Evolutionary conservation across 2,329 filamentous ascomycete genomes (phyloP).

Genomic region (Epichloe sp.): DNA sequence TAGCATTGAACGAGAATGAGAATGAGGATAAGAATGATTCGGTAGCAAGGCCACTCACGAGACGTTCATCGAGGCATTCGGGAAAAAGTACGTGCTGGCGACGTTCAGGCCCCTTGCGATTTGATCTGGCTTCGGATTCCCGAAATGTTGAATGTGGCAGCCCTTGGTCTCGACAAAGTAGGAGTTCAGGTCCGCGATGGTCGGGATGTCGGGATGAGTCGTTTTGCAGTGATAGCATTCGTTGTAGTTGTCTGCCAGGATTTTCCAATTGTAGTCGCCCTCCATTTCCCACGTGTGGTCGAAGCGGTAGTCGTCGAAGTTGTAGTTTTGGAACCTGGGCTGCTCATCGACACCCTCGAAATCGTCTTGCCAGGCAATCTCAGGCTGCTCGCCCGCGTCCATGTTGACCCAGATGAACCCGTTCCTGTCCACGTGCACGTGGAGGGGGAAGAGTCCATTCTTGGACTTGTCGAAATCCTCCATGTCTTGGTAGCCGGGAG

Average conservation of each 20-base stretch:
- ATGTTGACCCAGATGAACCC: conserved; percentile 49
- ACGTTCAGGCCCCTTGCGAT: conserved; percentile 31
- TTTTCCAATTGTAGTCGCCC: conserved; percentile 47
- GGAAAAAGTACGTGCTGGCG: conserved; percentile 35
- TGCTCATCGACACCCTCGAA: conserved; percentile 35
- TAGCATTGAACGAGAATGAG: background rate
- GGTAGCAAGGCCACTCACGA: conserved; percentile 25
- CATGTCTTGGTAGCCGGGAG: conserved; percentile 43
- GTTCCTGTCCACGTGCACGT: conserved; percentile 37
- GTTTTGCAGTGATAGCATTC: conserved; percentile 52
- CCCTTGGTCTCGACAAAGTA: conserved; percentile 38
- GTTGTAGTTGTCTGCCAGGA: conserved; percentile 51
- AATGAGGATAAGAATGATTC: background rate
- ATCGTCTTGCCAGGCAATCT: conserved; percentile 38
- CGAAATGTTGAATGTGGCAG: conserved; percentile 37
- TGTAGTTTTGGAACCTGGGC: conserved; percentile 28
- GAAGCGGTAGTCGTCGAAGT: conserved; percentile 41
- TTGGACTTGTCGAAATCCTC: conserved; percentile 41
- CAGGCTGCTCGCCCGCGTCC: conserved; percentile 30
- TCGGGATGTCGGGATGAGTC: conserved; percentile 43
- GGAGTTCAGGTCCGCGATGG: conserved; percentile 41
- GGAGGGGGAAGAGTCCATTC: conserved; percentile 43
- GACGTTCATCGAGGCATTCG: conserved; percentile 36
- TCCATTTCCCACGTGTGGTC: conserved; percentile 46
- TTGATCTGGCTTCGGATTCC: conserved; percentile 33